Evolutionary conservation across 176 grass and related monocot genomes (phyloP).

Genomic region (Elaeis guineensis): DNA sequence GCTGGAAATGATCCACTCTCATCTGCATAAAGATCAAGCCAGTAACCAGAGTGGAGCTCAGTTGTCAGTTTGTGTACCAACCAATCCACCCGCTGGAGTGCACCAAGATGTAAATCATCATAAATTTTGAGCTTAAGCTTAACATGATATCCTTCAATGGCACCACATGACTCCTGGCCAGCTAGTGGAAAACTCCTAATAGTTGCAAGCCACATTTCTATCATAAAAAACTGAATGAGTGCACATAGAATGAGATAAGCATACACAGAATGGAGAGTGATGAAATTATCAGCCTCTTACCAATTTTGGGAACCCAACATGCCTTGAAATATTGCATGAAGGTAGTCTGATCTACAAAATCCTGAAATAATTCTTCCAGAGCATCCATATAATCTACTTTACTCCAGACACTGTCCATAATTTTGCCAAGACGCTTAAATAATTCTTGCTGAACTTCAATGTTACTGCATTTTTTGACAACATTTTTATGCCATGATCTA

Average conservation of each 20-base stretch:
- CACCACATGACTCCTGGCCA: slow-evolving; percentile 65
- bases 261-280: too few relatives aligned
- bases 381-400: slow-evolving; percentile 48
- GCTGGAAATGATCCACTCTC: slow-evolving; percentile 79
- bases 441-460: slow-evolving; percentile 67
- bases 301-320: slow-evolving; percentile 92
- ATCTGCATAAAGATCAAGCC: slow-evolving; percentile 71
- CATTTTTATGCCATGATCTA: slow-evolving; percentile 81
- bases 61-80: slow-evolving; percentile 89
- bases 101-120: slow-evolving; percentile 66
- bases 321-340: slow-evolving; percentile 85
- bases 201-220: slow-evolving; percentile 90
- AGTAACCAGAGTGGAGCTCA: slow-evolving; percentile 81
- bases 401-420: slow-evolving; percentile 62
- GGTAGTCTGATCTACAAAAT: slow-evolving; percentile 79
- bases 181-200: slow-evolving; percentile 63
- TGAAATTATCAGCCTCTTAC: slow-evolving; percentile 17
- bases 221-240: slow-evolving; percentile 7
- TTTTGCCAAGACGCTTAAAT: slow-evolving; percentile 53
- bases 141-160: slow-evolving; percentile 82
- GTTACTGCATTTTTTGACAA: slow-evolving; percentile 71
- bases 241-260: too few relatives aligned
- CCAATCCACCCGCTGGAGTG: slow-evolving; percentile 82
- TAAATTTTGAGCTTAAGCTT: slow-evolving; percentile 87
- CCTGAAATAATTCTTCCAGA: slow-evolving; percentile 65